Evolutionary conservation across 2,329 filamentous ascomycete species (phyloP).

Genomic region (Capronia coronata): DNA sequence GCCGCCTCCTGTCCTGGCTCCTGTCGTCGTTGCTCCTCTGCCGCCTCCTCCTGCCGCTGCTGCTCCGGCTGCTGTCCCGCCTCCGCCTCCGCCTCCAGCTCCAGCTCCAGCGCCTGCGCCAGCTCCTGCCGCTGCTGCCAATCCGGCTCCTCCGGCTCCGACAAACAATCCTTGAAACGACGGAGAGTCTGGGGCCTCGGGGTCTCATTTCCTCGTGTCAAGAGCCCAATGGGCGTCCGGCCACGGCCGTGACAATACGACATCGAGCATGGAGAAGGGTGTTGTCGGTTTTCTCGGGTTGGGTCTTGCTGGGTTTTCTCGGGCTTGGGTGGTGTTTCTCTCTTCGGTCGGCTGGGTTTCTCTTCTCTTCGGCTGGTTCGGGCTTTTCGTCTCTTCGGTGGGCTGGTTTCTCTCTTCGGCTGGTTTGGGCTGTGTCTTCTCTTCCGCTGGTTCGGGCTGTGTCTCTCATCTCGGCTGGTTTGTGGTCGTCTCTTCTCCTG

Average conservation of each 20-base stretch:
- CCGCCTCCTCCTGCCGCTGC: background rate
- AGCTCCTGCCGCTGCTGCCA: background rate
- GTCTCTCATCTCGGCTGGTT: no score
- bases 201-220: background rate
- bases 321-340: background rate
- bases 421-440: no score
- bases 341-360: no score
- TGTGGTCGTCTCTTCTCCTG: no score
- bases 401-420: no score
- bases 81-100: background rate
- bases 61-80: background rate
- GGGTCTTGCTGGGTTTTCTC: background rate
- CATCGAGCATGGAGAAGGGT: background rate
- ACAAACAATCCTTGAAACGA: background rate
- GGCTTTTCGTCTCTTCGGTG: no score
- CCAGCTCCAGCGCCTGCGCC: background rate
- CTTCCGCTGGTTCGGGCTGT: no score
- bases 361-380: no score
- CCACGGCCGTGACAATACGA: background rate
- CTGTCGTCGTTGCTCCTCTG: no score
- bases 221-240: background rate
- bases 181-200: background rate
- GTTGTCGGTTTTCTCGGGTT: background rate
- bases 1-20: no score
- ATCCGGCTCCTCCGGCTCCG: background rate